Conservation (phyloP, 2,329 filamentous ascomycete genomes). For the Nigrospora sphaerica region DNA sequence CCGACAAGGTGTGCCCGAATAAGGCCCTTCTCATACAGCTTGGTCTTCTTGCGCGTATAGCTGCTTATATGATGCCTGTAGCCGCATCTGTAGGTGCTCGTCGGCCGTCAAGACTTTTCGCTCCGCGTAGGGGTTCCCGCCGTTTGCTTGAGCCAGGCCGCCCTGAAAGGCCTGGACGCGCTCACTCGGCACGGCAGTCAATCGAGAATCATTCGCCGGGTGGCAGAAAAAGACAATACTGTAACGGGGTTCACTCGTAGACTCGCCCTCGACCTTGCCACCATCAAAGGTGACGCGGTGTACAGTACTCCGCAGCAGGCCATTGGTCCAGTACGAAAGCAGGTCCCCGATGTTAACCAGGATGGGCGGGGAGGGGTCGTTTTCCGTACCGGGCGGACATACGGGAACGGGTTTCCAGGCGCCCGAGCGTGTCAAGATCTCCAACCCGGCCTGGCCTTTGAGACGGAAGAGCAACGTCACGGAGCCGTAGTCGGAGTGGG, state of each 20-base stretch:
- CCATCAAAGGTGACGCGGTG: constrained; percentile 74
- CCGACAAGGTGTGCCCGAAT: no score
- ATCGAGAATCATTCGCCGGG: constrained; percentile 43
- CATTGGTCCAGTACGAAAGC: constrained; percentile 83
- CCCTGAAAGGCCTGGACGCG: constrained; percentile 35
- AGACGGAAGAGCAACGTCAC: constrained; percentile 78
- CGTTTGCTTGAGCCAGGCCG: constrained; percentile 9
- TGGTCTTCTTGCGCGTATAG: constrained; percentile 30
- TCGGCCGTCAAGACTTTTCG: constrained; percentile 54
- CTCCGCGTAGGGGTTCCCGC: constrained; percentile 40
- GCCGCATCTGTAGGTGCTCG: constrained; percentile 55
- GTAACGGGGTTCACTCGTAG: constrained; percentile 46
- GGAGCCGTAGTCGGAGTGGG: constrained; percentile 81
- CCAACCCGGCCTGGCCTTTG: constrained; percentile 75
- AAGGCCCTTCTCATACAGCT: no score
- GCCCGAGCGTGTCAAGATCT: constrained; percentile 59
- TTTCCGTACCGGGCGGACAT: constrained; percentile 50
- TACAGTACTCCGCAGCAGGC: constrained; percentile 77
- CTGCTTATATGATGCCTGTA: constrained; percentile 51
- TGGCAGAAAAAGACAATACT: constrained; percentile 66
- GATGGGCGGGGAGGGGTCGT: constrained; percentile 61
- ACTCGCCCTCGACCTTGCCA: constrained; percentile 32
- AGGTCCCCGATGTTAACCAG: constrained; percentile 69
- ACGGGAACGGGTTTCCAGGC: constrained; percentile 62
- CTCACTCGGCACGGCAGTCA: constrained; percentile 55